Conservation (phyloP, 139 green algal genomes). For the Chlamydomonas sp. region DNA sequence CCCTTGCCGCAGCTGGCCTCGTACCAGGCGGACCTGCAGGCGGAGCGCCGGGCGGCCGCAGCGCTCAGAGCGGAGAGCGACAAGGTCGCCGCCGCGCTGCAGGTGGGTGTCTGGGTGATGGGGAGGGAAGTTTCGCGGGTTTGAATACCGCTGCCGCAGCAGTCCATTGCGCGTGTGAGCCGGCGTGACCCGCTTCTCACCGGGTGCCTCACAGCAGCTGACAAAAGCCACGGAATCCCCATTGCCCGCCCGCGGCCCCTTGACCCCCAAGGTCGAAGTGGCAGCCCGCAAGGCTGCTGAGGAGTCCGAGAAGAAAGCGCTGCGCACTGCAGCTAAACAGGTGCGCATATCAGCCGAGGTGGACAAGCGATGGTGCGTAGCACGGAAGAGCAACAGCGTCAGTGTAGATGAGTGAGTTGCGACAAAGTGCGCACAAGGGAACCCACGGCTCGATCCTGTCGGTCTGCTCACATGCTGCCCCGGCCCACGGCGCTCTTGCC, state of each 20-base stretch:
- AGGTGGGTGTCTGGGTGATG: neutral
- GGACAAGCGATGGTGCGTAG: too few species aligned
- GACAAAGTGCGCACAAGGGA: too few species aligned
- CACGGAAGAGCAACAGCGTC: too few species aligned
- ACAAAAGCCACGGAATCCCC: neutral
- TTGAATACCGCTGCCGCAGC: neutral
- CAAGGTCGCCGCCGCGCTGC: neutral
- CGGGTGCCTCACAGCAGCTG: constrained; percentile 1
- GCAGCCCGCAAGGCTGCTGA: constrained; percentile 48
- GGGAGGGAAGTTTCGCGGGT: neutral
- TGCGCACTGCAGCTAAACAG: constrained; percentile 44
- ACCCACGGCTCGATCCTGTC: neutral
- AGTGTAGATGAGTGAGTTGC: too few species aligned
- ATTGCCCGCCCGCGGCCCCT: neutral
- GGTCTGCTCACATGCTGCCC: too few species aligned
- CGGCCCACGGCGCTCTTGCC: too few species aligned
- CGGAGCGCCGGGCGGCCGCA: neutral
- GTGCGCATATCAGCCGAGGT: neutral
- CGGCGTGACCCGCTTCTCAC: neutral
- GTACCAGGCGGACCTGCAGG: constrained; percentile 15
- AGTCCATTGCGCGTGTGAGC: neutral
- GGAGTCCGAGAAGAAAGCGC: constrained; percentile 44
- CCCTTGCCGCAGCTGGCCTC: constrained; percentile 13
- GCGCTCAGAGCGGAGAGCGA: neutral
- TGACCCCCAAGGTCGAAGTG: constrained; percentile 7